Conservation (phyloP, 2,329 filamentous ascomycete species). For the Teratosphaeria pseudoeucalypti region DNA sequence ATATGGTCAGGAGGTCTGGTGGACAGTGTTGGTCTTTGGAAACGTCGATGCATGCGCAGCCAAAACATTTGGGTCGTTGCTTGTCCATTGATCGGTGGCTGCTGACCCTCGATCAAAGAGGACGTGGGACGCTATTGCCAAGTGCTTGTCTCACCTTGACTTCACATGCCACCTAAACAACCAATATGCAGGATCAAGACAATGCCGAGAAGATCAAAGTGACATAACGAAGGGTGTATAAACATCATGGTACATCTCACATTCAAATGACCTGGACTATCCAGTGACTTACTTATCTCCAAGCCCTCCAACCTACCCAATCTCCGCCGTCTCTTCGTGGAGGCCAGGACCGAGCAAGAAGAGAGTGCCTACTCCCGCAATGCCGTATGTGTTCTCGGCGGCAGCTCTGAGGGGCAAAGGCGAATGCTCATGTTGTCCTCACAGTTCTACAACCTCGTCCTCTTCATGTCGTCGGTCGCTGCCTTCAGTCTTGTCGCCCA, state of each 20-base stretch:
- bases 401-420: not conserved
- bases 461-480: slow-evolving; percentile 93
- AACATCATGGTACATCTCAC: not conserved
- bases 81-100: not conserved
- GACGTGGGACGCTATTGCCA: not conserved
- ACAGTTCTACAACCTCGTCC: slow-evolving; percentile 92
- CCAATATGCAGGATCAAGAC: not conserved
- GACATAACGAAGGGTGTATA: not conserved
- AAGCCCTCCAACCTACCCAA: slow-evolving; percentile 75
- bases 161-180: not conserved
- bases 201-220: no score
- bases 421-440: not conserved
- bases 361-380: slow-evolving; percentile 89
- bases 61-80: not conserved
- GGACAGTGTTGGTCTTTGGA: not conserved
- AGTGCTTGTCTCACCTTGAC: not conserved
- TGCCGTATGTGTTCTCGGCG: slow-evolving; percentile 52
- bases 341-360: slow-evolving; percentile 83
- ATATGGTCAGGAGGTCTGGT: not conserved
- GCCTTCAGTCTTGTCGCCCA: slow-evolving; percentile 91
- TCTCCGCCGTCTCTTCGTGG: slow-evolving; percentile 88
- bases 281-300: not conserved
- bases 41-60: not conserved
- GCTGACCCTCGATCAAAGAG: not conserved
- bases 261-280: not conserved